Evolutionary conservation across 768 basidiomycete species (phyloP).

Genomic region (Butyriboletus loyo): DNA sequence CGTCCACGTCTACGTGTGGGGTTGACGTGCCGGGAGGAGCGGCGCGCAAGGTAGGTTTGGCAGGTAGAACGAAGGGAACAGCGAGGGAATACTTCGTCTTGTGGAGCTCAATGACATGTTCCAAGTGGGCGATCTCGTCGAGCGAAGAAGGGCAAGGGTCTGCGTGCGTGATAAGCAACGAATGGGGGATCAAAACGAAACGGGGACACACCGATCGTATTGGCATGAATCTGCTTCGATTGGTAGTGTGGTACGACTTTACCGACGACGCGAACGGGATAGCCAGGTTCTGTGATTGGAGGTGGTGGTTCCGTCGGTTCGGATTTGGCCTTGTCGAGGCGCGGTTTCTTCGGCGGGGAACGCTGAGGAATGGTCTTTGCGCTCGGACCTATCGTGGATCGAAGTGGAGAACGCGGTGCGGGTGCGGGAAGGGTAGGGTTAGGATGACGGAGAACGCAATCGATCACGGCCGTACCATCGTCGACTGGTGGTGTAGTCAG

Average conservation of each 20-base stretch:
- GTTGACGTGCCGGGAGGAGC: background rate
- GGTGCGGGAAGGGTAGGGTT: constrained; percentile 26
- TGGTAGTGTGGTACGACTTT: constrained; percentile 40
- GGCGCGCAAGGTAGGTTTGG: constrained; percentile 10
- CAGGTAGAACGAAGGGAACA: constrained; percentile 45
- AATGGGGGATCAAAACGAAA: background rate
- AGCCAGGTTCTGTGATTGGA: constrained; percentile 45
- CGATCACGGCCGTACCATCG: constrained; percentile 72
- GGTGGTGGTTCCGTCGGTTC: constrained; percentile 23
- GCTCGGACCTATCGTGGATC: background rate
- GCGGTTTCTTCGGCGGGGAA: constrained; percentile 18
- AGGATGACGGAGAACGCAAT: constrained; percentile 52
- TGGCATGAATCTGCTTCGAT: constrained; percentile 45
- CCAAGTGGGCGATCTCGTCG: constrained; percentile 61
- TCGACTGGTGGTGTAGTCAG: constrained; percentile 49
- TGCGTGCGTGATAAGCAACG: constrained; percentile 18
- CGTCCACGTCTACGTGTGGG: background rate
- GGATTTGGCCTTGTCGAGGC: constrained; percentile 2
- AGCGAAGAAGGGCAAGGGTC: constrained; percentile 47
- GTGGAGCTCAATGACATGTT: constrained; percentile 51
- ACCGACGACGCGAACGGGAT: constrained; percentile 46
- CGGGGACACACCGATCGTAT: constrained; percentile 47
- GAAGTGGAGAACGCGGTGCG: constrained; percentile 4
- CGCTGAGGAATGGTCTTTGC: background rate
- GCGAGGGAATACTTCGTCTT: constrained; percentile 45